Base-by-base conservation (phyloP, 179 eudicot species). In the Monotropa hypopitys region DNA sequence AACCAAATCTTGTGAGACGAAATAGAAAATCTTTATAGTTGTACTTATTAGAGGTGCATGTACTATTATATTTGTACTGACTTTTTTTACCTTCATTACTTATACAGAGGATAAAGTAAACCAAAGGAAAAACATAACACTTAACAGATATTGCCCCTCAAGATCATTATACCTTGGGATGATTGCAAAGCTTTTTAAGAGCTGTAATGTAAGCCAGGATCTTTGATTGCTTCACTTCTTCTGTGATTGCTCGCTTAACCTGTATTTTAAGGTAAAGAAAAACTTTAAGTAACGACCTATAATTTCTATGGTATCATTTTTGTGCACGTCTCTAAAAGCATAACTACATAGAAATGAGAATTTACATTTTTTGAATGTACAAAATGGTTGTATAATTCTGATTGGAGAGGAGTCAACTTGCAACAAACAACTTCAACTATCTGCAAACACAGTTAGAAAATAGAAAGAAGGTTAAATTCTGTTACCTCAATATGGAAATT, bases 151-250 rank as follows among this genome's bases (percentile, higher is more conserved):
- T 6, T 66, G n/a, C 28, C 40, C 20, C 23, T 7, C 28, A 42
- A 28, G 42, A 15, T 72, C 43, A 61, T 51, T 42, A 67, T 89
- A 96, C 99, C 99, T 96, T 96, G 54, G 99, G 99, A 78, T 96
- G 99, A 80, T 96, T 96, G 91, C 99, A 96, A 66, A 96, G 98
- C 89, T 96, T 96, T 89, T 96, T 96, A 33, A 96, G 90, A 77
- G 91, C 98, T 76, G 98, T 96, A 82, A 96, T 96, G 70, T 90
- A 96, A 76, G 98, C 97, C 85, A 96, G 82, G 63, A 96, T 89
- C 78, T 89, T 91, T 62, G 98, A 84, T 63, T 85, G 88, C 85
- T 90, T 91, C 78, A 86, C 77, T 82, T 90, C 96, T 87, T 90
- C 99, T 71, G 79, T 81, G 71, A 96, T 84, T 46, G 86, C 99